A percentile compares a stretch with the other conserved stretches of the same genome.
These are phyloP conservation scores for Karstenula rhodostoma DNA, from an alignment of 2,329 filamentous ascomycete genomes.

Conservation along the genomic window DNA sequence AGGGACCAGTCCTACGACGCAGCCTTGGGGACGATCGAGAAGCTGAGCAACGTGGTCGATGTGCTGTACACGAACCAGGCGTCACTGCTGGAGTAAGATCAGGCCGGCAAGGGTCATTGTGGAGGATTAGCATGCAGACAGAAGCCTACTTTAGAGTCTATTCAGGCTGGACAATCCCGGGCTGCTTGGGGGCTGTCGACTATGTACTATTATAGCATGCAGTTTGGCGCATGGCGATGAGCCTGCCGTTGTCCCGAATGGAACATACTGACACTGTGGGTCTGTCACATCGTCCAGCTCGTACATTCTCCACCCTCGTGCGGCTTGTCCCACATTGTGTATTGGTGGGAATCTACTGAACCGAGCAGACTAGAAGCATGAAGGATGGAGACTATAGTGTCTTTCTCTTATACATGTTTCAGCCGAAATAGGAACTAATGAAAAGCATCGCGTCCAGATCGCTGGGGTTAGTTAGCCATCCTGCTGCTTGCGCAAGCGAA, in stretches of 20 bases:
- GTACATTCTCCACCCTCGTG: not conserved
- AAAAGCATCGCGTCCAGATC: not conserved
- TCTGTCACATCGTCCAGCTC: not conserved
- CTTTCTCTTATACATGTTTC: not conserved
- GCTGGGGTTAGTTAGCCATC: not conserved
- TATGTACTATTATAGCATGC: conserved; percentile 46
- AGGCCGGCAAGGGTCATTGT: not conserved
- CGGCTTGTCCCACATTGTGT: not conserved
- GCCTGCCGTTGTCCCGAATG: conserved; percentile 25
- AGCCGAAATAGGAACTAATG: not conserved
- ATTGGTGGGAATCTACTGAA: not conserved
- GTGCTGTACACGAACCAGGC: conserved; percentile 98
- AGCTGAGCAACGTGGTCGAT: conserved; percentile 96
- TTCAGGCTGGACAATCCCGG: conserved; percentile 1
- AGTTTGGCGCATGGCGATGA: conserved; percentile 29
- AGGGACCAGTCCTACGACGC: conserved; percentile 94
- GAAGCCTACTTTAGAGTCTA: conserved; percentile 3
- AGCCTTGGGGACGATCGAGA: conserved; percentile 92
- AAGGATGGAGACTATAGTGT: not conserved
- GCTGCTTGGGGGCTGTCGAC: conserved; percentile 16
- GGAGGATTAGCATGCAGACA: conserved; percentile 13
- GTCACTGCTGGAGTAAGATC: conserved; percentile 81
- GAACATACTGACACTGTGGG: conserved; percentile 3
- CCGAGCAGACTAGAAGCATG: not conserved
- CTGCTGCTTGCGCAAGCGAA: not conserved